Conservation (phyloP, 345 rosid genomes). For the Pistacia vera region DNA sequence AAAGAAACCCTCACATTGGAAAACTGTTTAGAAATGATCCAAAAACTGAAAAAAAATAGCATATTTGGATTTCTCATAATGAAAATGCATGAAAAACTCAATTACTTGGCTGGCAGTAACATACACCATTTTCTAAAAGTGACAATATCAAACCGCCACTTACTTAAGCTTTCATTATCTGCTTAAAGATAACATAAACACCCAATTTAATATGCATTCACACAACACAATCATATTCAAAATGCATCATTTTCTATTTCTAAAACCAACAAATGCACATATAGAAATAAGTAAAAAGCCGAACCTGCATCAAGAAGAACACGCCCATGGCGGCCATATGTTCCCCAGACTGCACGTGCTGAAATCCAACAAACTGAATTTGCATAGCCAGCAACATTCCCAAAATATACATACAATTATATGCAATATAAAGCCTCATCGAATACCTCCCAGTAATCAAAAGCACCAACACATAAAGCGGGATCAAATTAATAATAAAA, state of each 20-base stretch:
- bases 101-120: not conserved
- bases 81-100: too few relatives aligned
- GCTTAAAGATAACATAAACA: too few relatives aligned
- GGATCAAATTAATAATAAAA: conserved; percentile 91
- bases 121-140: too few relatives aligned
- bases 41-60: not conserved
- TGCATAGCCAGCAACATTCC: conserved; percentile 99
- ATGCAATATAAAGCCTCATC: conserved; percentile 88
- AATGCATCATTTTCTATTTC: too few relatives aligned
- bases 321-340: conserved; percentile 99
- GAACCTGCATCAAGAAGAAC: conserved; percentile 95
- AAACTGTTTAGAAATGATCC: not conserved
- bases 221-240: too few relatives aligned
- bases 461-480: conserved; percentile 93
- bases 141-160: too few relatives aligned
- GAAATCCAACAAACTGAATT: conserved; percentile 97
- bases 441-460: conserved; percentile 94
- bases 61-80: too few relatives aligned
- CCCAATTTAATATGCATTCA: too few relatives aligned
- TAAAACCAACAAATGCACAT: too few relatives aligned
- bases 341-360: conserved; percentile 99
- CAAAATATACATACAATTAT: conserved; percentile 85
- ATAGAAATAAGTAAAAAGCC: not conserved
- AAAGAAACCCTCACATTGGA: not conserved
- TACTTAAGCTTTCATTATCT: too few relatives aligned